phyloP scores from a whole-genome alignment of 768 basidiomycete genomes.

The Guyanaporus albipodus region DNA sequence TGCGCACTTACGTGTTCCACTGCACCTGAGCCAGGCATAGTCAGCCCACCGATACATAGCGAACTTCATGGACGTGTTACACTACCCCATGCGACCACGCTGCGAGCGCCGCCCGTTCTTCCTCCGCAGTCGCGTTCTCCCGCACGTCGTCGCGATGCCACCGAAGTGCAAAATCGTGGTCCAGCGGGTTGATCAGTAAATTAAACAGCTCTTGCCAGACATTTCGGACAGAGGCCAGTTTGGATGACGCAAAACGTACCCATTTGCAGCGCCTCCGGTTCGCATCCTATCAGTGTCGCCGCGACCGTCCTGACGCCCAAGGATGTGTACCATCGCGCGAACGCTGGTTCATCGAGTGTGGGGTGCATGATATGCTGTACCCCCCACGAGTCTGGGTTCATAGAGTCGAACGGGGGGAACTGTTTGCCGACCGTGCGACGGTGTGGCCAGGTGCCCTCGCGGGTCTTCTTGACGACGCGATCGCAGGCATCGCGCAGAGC shows the following conservation, averaged over 20 bases:
- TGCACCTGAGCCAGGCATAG: constrained; percentile 48
- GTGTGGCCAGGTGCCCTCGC: constrained; percentile 58
- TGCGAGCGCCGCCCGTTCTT: constrained; percentile 54
- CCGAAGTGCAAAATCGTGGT: constrained; percentile 64
- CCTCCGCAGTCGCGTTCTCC: constrained; percentile 52
- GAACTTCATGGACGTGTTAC: too few species aligned
- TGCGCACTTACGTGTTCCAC: constrained; percentile 67
- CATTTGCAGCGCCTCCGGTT: constrained; percentile 62
- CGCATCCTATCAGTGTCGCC: constrained; percentile 50
- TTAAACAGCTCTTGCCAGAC: constrained; percentile 58
- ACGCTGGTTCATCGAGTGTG: constrained; percentile 53
- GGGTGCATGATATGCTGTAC: constrained; percentile 84
- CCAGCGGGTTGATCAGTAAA: constrained; percentile 63
- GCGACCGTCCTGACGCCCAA: constrained; percentile 42
- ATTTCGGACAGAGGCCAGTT: not conserved
- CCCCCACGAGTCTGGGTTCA: constrained; percentile 69
- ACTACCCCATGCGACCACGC: constrained; percentile 67
- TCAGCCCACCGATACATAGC: too few species aligned
- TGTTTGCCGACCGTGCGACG: constrained; percentile 73
- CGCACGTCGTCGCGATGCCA: constrained; percentile 80
- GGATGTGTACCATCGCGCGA: constrained; percentile 67
- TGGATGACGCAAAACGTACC: constrained; percentile 44
- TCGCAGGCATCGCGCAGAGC: constrained; percentile 49
- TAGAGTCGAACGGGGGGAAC: constrained; percentile 66
- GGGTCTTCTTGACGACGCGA: constrained; percentile 48